Evolutionary conservation across 148 eudicot genomes (phyloP).

Genomic region (Vaccinium vitisidaea): DNA sequence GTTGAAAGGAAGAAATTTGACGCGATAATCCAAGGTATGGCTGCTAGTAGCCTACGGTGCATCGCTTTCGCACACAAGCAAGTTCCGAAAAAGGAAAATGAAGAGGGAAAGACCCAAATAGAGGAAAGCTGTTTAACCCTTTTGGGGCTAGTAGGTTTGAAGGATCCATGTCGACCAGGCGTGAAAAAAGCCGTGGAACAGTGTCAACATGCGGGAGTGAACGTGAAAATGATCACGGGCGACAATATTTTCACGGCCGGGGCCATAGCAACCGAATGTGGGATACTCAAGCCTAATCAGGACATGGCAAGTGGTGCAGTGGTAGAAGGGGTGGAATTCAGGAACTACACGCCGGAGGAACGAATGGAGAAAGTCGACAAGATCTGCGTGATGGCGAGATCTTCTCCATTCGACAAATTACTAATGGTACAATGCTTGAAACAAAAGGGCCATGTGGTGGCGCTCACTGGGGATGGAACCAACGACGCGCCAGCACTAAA

Average conservation of each 20-base stretch:
- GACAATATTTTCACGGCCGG: constrained; percentile 20
- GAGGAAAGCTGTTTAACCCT: not conserved
- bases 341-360: constrained; percentile 12
- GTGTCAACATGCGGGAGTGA: constrained; percentile 14
- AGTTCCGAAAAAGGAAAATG: too few relatives aligned
- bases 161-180: constrained; percentile 10
- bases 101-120: not conserved
- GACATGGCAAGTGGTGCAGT: not conserved
- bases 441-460: constrained; percentile 22
- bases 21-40: too few relatives aligned
- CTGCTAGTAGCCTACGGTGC: too few relatives aligned
- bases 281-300: constrained; percentile 16
- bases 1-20: not conserved
- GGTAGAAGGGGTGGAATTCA: constrained; percentile 16
- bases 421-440: constrained; percentile 18
- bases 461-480: constrained; percentile 20
- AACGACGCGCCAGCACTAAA: constrained; percentile 12
- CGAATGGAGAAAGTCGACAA: constrained; percentile 16
- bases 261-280: constrained; percentile 27
- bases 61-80: too few relatives aligned
- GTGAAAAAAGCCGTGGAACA: constrained; percentile 14
- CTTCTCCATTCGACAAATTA: constrained; percentile 6
- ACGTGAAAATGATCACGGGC: constrained; percentile 21
- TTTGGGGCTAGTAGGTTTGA: constrained; percentile 23
- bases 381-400: constrained; percentile 23